These are phyloP conservation scores for Pseudocercospora cruenta DNA, from an alignment of 2,329 filamentous ascomycete species.

Conservation along the genomic window DNA sequence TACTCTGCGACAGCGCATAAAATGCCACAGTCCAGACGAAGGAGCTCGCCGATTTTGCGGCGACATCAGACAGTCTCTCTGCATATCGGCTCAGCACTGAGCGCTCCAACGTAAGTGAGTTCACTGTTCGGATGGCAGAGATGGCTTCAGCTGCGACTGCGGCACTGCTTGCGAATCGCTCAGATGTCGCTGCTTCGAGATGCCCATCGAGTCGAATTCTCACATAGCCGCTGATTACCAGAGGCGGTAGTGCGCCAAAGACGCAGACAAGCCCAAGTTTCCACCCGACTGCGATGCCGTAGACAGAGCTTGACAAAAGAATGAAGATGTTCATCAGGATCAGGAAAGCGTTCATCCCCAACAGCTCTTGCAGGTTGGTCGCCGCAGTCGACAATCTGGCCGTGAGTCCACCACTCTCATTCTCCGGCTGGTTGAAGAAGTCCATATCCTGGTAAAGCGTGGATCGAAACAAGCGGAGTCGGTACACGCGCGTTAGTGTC, in stretches of 20 bases:
- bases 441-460: slow-evolving; percentile 36
- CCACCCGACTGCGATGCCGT: slow-evolving; percentile 54
- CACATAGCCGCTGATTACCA: slow-evolving; percentile 48
- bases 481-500: slow-evolving; percentile 36
- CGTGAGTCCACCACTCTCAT: slow-evolving; percentile 47
- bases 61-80: slow-evolving; percentile 20
- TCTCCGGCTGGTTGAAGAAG: slow-evolving; percentile 72
- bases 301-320: slow-evolving; percentile 48
- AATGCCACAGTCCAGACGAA: slow-evolving; percentile 11
- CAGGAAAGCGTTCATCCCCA: slow-evolving; percentile 46
- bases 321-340: slow-evolving; percentile 50
- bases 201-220: slow-evolving; percentile 45
- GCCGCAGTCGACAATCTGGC: slow-evolving; percentile 49
- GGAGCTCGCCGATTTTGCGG: slow-evolving; percentile 11
- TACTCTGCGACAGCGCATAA: slow-evolving; percentile 38
- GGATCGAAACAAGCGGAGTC: slow-evolving; percentile 37
- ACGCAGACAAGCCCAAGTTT: slow-evolving; percentile 53
- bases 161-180: slow-evolving; percentile 32
- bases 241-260: slow-evolving; percentile 46
- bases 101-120: slow-evolving; percentile 34
- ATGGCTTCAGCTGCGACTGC: slow-evolving; percentile 37
- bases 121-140: slow-evolving; percentile 34
- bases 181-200: slow-evolving; percentile 28
- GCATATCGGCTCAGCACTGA: slow-evolving; percentile 33
- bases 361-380: slow-evolving; percentile 58